Conservation (phyloP, 164 flowering plant genomes). For the Macadamia tetraphylla region DNA sequence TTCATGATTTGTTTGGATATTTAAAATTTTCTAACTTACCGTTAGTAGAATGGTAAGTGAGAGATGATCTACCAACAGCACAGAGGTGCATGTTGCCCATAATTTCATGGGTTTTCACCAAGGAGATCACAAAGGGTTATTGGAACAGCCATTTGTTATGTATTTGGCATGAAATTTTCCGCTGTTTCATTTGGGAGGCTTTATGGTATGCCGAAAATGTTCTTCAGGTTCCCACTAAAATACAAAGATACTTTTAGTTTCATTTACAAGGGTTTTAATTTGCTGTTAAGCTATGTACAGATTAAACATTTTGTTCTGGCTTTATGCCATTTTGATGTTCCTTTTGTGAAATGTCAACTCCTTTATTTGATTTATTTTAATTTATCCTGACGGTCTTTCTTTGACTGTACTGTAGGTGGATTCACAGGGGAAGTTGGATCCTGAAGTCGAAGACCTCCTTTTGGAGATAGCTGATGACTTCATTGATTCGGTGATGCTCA, state of each 20-base stretch:
- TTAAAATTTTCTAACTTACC: neutral
- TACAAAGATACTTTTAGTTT: neutral
- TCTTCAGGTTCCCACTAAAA: neutral
- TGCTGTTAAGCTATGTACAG: neutral
- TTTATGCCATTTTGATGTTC: neutral
- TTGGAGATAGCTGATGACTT: constrained; percentile 84
- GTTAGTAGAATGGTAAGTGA: neutral
- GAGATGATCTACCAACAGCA: neutral
- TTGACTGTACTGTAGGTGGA: constrained; percentile 47
- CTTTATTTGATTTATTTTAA: neutral
- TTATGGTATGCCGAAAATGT: neutral
- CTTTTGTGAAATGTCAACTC: neutral
- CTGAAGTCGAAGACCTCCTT: constrained; percentile 86
- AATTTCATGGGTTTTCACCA: neutral
- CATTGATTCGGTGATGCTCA: constrained; percentile 59
- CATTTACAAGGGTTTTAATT: neutral
- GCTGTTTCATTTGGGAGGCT: neutral
- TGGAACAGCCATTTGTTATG: neutral
- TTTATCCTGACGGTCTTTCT: neutral
- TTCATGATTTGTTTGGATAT: neutral
- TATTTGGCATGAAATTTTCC: neutral
- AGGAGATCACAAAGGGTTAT: no score
- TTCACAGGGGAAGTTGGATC: constrained; percentile 67
- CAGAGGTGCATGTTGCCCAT: neutral
- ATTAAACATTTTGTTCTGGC: neutral